These are phyloP conservation scores for Fonsecaea erecta DNA, from an alignment of 2,329 filamentous ascomycete genomes.

Conservation along the genomic window DNA sequence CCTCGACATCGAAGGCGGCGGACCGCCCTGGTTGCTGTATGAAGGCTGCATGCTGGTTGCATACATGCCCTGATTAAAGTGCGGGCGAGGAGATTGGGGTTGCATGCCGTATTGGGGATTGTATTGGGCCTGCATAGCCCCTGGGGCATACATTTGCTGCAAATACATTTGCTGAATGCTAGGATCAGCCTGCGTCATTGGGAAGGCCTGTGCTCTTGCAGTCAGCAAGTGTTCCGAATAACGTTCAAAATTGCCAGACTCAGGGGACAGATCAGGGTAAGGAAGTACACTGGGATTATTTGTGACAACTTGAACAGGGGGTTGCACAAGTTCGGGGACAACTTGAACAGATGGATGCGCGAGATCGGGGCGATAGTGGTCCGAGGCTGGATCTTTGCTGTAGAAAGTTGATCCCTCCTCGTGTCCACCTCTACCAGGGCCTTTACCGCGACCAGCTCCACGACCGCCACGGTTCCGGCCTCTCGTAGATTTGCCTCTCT, in stretches of 20 bases:
- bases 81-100: constrained; percentile 53
- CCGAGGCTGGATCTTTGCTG: constrained; percentile 38
- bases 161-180: constrained; percentile 38
- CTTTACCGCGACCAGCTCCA: constrained; percentile 39
- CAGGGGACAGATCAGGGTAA: constrained; percentile 67
- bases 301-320: constrained; percentile 28
- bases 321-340: constrained; percentile 20
- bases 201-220: constrained; percentile 56
- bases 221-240: constrained; percentile 78
- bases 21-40: constrained; percentile 52
- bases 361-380: constrained; percentile 37
- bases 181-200: constrained; percentile 37
- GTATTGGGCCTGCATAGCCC: constrained; percentile 39
- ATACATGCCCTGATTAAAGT: constrained; percentile 56
- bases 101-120: constrained; percentile 45
- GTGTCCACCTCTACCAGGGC: constrained; percentile 35
- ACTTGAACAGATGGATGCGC: constrained; percentile 30
- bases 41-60: constrained; percentile 56
- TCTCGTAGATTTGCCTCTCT: constrained; percentile 45
- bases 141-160: constrained; percentile 30
- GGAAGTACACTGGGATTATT: constrained; percentile 41
- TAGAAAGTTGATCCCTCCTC: constrained; percentile 39
- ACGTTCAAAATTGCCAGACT: constrained; percentile 71
- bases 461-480: constrained; percentile 31
- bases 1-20: constrained; percentile 73